Conservation (phyloP, 345 rosid species). For the Lenwebbia sp. region DNA sequence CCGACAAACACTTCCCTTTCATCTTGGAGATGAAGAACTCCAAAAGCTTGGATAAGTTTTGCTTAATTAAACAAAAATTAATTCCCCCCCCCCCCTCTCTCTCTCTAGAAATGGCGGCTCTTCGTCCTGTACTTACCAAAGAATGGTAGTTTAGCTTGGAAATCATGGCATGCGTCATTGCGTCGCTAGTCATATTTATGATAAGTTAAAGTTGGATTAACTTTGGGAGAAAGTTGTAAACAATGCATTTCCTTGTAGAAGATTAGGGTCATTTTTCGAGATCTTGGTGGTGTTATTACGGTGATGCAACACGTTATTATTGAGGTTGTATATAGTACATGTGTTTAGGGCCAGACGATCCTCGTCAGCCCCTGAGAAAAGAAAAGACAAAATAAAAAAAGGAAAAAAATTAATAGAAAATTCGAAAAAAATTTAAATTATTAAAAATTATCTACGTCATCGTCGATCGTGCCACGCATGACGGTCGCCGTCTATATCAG, state of each 20-base stretch:
- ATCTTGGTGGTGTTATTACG: neutral
- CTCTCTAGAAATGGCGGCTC: neutral
- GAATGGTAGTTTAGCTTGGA: neutral
- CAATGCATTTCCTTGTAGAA: neutral
- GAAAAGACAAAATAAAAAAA: too few species aligned
- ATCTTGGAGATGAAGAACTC: neutral
- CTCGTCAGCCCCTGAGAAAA: too few species aligned
- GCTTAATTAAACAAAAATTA: too few species aligned
- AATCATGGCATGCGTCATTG: neutral
- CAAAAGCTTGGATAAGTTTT: neutral
- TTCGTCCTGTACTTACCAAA: neutral
- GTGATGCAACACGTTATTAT: too few species aligned
- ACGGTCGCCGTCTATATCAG: accelerated
- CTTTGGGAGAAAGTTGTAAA: neutral
- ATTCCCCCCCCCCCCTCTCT: neutral
- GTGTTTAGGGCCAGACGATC: too few species aligned
- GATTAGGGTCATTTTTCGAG: neutral
- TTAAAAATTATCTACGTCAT: too few species aligned
- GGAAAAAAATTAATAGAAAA: too few species aligned
- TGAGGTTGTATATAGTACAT: too few species aligned
- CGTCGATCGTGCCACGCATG: too few species aligned
- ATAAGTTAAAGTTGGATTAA: neutral
- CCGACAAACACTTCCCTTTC: neutral
- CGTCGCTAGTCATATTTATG: neutral
- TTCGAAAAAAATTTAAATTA: too few species aligned